Evolutionary conservation across 1,139 yeast species (phyloP).

Genomic region (Candida freyschussii): DNA sequence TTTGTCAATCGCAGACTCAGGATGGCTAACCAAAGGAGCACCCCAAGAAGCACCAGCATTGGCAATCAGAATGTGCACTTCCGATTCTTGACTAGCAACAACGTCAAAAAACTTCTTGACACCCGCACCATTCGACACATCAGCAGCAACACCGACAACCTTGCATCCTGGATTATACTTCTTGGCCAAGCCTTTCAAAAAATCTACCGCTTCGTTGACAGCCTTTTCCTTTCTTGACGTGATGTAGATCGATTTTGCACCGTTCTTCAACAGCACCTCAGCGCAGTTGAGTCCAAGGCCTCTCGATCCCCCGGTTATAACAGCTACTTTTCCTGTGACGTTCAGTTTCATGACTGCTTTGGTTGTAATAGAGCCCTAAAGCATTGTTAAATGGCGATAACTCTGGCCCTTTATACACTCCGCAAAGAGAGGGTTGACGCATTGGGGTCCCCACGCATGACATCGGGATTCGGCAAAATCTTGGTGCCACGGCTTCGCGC

Average conservation of each 20-base stretch:
- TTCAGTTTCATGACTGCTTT: conserved; percentile 24
- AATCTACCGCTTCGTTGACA: conserved; percentile 53
- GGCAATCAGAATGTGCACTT: conserved; percentile 63
- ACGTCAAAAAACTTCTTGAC: conserved; percentile 42
- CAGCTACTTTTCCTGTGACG: conserved; percentile 62
- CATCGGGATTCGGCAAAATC: too few relatives aligned
- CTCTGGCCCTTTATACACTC: too few relatives aligned
- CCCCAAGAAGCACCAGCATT: conserved; percentile 88
- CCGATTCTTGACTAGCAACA: conserved; percentile 36
- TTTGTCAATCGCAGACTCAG: conserved; percentile 58
- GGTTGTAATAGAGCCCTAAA: too few relatives aligned
- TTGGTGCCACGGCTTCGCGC: not conserved
- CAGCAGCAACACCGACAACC: conserved; percentile 56
- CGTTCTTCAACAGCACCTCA: conserved; percentile 58
- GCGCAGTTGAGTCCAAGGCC: conserved; percentile 72
- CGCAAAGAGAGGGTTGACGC: too few relatives aligned
- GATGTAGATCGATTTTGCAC: conserved; percentile 59
- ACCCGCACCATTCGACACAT: conserved; percentile 50
- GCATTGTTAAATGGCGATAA: too few relatives aligned
- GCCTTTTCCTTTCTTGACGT: conserved; percentile 65
- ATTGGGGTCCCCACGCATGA: too few relatives aligned
- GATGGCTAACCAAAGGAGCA: conserved; percentile 56
- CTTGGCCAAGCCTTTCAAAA: conserved; percentile 44
- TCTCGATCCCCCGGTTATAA: conserved; percentile 76
- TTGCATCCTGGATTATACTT: conserved; percentile 39